Base-by-base conservation (phyloP, 768 basidiomycete species). In the Inosperma sp. region DNA sequence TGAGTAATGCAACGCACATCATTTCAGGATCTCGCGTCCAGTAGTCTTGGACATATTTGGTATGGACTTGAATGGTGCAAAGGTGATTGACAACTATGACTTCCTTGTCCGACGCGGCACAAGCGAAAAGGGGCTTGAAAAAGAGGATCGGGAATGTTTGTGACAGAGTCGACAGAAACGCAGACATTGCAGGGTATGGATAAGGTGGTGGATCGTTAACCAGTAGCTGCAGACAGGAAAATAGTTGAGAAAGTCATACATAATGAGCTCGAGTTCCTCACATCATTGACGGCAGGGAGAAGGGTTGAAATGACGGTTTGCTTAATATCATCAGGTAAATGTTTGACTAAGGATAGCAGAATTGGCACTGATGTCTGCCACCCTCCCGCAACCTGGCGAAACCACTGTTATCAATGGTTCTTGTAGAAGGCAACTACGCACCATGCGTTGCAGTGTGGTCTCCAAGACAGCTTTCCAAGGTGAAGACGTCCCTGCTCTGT, bases 1-100 rank as follows among this genome's bases (percentile, higher is more conserved):
- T 80, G 74, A 84, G 77, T 34, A 88, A 60, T 8, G 83, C 86
- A 2, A 88, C 75, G 3, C 82, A 72, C 57, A 88, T 69, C 86
- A 90, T 89, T 57, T 88, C 87, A 5, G 81, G 71, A 62, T 88
- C 81, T 19, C 77, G 73, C 6, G 73, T 72, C 86, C 84, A 88
- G 57, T 83, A 80, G 53, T 81, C 80, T 2, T 78, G 72, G 13
- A 86, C 67, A 58, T 79, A 78, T 25, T 71, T 74, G 4, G 79
- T 70, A 48, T 85, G 56, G 2, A 77, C 71, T 12, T 71, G 67
- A 39, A 89, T 61, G 3, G 75, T 71, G 37, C 78, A 75, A 1
- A 88, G 73, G 53, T 86, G 78, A 47, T 77, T 79, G 9, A 79
- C 71, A 8, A 86, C 71, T 9, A 76, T 72, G n/a, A 77, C 59